These are phyloP conservation scores for Houttuynia cordata DNA, from an alignment of 164 flowering plant species.

Conservation along the genomic window DNA sequence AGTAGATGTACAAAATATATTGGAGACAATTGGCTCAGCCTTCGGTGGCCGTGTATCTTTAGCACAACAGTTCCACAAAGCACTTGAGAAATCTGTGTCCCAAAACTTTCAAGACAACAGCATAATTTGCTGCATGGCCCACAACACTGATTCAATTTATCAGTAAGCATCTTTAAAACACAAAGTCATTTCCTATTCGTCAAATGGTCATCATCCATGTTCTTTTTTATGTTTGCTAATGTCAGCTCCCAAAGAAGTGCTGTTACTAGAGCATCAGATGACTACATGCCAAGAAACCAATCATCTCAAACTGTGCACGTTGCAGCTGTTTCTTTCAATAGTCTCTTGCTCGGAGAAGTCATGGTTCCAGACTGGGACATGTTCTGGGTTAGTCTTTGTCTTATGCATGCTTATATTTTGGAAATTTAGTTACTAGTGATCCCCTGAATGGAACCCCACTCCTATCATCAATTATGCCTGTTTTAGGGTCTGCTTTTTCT, in stretches of 20 bases:
- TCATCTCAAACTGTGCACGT: slow-evolving; percentile 42
- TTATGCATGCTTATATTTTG: background rate
- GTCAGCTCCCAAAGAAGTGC: slow-evolving; percentile 40
- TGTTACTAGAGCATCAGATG: slow-evolving; percentile 57
- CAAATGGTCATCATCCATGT: background rate
- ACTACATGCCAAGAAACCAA: slow-evolving; percentile 41
- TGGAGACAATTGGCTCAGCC: slow-evolving; percentile 39
- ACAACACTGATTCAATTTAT: slow-evolving; percentile 44
- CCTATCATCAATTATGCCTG: background rate
- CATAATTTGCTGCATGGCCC: slow-evolving; percentile 69
- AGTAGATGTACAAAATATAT: slow-evolving; percentile 55
- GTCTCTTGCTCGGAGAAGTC: slow-evolving; percentile 61
- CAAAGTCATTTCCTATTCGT: background rate
- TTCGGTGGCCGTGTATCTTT: slow-evolving; percentile 45
- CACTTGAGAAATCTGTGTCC: slow-evolving; percentile 46
- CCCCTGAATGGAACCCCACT: background rate
- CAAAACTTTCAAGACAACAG: slow-evolving; percentile 47
- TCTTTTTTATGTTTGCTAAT: slow-evolving; percentile 3
- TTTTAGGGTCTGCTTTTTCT: no score
- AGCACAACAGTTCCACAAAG: slow-evolving; percentile 41
- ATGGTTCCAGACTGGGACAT: slow-evolving; percentile 76
- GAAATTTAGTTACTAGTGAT: no score
- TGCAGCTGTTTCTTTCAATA: slow-evolving; percentile 59
- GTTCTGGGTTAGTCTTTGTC: slow-evolving; percentile 41
- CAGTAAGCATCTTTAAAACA: slow-evolving; percentile 15